A percentile compares a stretch with the other conserved stretches of the same genome.
These are phyloP conservation scores for Raphanus sativus DNA, from an alignment of 345 rosid species.

Conservation along the genomic window DNA sequence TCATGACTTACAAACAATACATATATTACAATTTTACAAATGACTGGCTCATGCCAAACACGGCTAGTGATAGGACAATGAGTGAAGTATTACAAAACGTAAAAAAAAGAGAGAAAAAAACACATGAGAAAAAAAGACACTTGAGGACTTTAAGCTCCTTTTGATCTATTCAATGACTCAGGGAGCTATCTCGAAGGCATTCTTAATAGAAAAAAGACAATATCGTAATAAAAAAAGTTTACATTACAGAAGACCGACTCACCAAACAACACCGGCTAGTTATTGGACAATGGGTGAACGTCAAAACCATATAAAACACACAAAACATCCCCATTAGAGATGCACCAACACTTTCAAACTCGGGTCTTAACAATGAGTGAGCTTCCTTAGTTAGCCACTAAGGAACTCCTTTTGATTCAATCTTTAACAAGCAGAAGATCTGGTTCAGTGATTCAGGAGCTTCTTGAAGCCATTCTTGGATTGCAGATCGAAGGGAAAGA, in stretches of 20 bases:
- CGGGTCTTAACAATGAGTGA: not conserved
- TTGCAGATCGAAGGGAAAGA: slow-evolving; percentile 47
- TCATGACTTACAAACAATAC: not conserved
- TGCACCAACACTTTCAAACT: not conserved
- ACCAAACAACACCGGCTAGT: not conserved
- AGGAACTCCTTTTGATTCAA: not conserved
- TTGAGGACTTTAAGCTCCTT: no score
- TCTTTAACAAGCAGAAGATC: not conserved
- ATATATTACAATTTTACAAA: not conserved
- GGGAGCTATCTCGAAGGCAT: no score
- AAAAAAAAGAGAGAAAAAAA: not conserved
- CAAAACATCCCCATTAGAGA: not conserved
- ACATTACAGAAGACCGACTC: not conserved
- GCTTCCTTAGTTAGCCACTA: not conserved
- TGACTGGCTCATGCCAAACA: not conserved
- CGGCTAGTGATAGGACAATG: not conserved
- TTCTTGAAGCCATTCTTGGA: slow-evolving; percentile 58
- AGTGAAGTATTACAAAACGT: not conserved
- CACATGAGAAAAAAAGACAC: no score
- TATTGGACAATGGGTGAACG: not conserved
- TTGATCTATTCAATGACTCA: no score
- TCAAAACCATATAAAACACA: no score
- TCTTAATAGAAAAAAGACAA: no score
- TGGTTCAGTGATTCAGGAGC: not conserved
- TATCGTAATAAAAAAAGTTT: no score